These are phyloP conservation scores for Exutisphaerella laricina DNA, from an alignment of 2,329 filamentous ascomycete genomes.

Conservation along the genomic window DNA sequence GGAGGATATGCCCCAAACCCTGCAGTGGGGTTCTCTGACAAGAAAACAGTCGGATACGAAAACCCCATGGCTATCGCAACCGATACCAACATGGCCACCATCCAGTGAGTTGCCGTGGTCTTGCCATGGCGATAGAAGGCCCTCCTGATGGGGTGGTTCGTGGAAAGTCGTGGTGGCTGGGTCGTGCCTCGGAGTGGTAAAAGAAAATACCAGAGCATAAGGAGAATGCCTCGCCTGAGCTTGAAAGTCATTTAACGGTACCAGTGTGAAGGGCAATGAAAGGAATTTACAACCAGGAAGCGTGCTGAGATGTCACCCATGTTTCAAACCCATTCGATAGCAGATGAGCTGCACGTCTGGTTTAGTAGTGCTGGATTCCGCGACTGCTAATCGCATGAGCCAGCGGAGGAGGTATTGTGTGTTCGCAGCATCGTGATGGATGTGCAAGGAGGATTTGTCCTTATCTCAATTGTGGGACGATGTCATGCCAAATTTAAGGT, in stretches of 20 bases:
- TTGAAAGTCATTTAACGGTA: slow-evolving; percentile 7
- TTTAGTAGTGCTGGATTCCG: too few relatives aligned
- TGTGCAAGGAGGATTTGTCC: too few relatives aligned
- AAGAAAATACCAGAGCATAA: slow-evolving; percentile 49
- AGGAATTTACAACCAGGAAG: neutral
- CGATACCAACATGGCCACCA: slow-evolving; percentile 68
- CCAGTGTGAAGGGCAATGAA: too few relatives aligned
- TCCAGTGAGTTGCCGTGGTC: slow-evolving; percentile 66
- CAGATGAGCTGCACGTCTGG: too few relatives aligned
- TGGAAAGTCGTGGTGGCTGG: slow-evolving; percentile 61
- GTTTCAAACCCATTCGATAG: too few relatives aligned
- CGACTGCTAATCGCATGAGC: too few relatives aligned
- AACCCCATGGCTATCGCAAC: slow-evolving; percentile 64
- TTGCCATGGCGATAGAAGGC: slow-evolving; percentile 65
- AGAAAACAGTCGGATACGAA: slow-evolving; percentile 69
- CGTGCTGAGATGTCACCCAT: too few relatives aligned
- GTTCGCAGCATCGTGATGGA: too few relatives aligned
- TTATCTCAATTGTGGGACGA: too few relatives aligned
- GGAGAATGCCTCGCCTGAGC: slow-evolving; percentile 5
- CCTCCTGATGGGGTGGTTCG: slow-evolving; percentile 59
- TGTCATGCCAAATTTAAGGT: too few relatives aligned
- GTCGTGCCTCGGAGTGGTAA: slow-evolving; percentile 74
- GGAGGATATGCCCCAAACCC: slow-evolving; percentile 67
- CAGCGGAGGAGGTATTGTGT: too few relatives aligned
- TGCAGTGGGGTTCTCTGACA: slow-evolving; percentile 65